Base-by-base conservation (phyloP, 2,329 filamentous ascomycete species). In the Fusarium nematophilum region DNA sequence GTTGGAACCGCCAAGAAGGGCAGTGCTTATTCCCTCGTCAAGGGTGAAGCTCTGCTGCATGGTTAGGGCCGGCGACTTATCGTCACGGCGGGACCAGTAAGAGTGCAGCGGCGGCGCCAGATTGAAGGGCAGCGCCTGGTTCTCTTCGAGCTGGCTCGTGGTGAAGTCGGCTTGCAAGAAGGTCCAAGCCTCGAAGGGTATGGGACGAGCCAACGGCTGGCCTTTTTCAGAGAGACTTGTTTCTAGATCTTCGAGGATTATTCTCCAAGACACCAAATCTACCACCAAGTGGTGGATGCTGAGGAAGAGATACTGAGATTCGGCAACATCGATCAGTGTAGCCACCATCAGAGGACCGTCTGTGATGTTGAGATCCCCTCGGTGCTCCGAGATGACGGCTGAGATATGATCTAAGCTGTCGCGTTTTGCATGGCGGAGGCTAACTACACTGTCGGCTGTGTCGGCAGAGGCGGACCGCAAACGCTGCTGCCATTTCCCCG, bases 201-300 rank as follows among this genome's bases (percentile, higher is more conserved):
- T 34, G n/a, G 31, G 31, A 34, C n/a, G 5, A 17, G 14, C 18
- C 25, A 14, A 25, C 9, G 26, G 14, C 23, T 47, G 6, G 33
- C 15, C 6, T 9, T 33, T 14, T 7, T 14, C 31, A 6, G 31
- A 34, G 2, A 34, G 31, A 9, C 42, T 23, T 9, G 42, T 17
- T 27, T 64, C 57, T 2, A 64, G n/a, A 8, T 64, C 61, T 13
- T 34, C 17, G 0, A 64, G 40, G 3, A 62, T 31, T n/a, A 60
- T 25, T 9, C 57, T 53, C 61, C 61, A 64, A 6, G 61, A 64
- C 2, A 64, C 54, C 11, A 64, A 21, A n/a, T 64, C 61, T 8
- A 64, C 36, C 15, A 59, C 57, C 3, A 64, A 25, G 25, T 64
- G 61, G 13, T 64, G 61, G 6, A 37, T 11, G 9, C 39, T 31